Evolutionary conservation across 495 filamentous ascomycete species (phyloP), one percentile per base, ranked within the genome.

Genomic region (Bryoglossum gracile): DNA sequence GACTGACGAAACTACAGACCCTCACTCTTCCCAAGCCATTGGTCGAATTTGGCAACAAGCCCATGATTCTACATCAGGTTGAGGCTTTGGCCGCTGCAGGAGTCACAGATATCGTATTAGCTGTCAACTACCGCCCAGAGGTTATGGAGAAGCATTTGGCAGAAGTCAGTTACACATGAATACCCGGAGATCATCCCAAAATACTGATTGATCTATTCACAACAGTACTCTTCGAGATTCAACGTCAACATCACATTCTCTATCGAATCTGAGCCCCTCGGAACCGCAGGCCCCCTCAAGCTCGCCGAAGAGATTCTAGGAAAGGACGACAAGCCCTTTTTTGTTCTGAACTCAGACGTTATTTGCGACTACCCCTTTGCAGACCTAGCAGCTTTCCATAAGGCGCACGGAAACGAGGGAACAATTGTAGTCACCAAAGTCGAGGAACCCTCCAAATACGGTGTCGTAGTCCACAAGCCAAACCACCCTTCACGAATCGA

Each of bases 401-500:
- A 85, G 66, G 57, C 68, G 10, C 92, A 99, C 67, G 92, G 92
- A 34, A 77, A 95, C 35, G 92, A 99, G 71, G 92, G 92, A 58
- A 99, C 92, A 51, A 99, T 99, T 62, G 87, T 97, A 19, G 92
- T 99, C 45, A 99, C 92, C 60, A 99, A 99, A 74, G 92, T 99
- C 8, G 92, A 99, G 66, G 94, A 99, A 72, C 92, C 92, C 19
- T 94, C 87, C 54, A 99, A 99, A 71, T 99, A 97, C 67, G 92
- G 92, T 78, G 92, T 99, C 49, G 79, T 99, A 16, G 92, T 99
- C 17, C 92, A 99, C 81, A 94, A 95, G 74, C 91, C 90, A 45
- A 83, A 80, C 70, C 88, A 95, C 67, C 69, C 88, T 26, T 86
- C 89, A 13, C 83, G 87, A 59, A 97, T 99, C 68, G 92, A 99